Evolutionary conservation across 805 yeast genomes (phyloP).

Genomic region (Candida dajiaensis): DNA sequence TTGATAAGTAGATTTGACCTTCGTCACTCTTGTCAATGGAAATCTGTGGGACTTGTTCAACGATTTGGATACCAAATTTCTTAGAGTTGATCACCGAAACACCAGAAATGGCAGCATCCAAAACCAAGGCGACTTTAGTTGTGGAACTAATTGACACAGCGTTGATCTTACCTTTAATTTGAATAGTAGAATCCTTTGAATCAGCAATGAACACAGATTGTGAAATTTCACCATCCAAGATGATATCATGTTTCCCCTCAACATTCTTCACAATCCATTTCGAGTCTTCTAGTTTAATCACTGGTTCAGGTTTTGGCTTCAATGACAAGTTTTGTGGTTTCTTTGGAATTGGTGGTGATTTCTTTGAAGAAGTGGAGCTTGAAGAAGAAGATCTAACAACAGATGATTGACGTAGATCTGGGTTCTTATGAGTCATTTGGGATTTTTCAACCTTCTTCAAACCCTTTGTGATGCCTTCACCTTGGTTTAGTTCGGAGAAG

Average conservation of each 20-base stretch:
- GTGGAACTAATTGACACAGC: slow-evolving; percentile 79
- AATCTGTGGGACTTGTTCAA: slow-evolving; percentile 77
- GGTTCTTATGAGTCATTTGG: slow-evolving; percentile 91
- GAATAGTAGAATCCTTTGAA: slow-evolving; percentile 67
- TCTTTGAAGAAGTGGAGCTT: slow-evolving; percentile 29
- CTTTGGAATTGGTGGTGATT: slow-evolving; percentile 67
- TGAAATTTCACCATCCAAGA: slow-evolving; percentile 72
- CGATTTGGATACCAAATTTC: slow-evolving; percentile 79
- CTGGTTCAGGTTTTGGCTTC: slow-evolving; percentile 48
- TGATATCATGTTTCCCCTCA: slow-evolving; percentile 55
- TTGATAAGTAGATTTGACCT: slow-evolving; percentile 73
- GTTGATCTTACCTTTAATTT: slow-evolving; percentile 85
- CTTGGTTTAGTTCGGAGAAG: slow-evolving; percentile 84
- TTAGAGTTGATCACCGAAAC: slow-evolving; percentile 79
- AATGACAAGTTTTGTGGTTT: slow-evolving; percentile 61
- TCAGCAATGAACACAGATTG: slow-evolving; percentile 89
- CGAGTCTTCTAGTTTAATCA: slow-evolving; percentile 75
- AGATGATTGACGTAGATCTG: slow-evolving; percentile 60
- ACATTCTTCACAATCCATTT: slow-evolving; percentile 87
- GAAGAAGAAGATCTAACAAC: slow-evolving; percentile 31
- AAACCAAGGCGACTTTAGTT: slow-evolving; percentile 64
- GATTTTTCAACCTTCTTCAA: slow-evolving; percentile 90
- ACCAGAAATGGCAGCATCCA: slow-evolving; percentile 83
- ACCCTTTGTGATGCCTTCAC: slow-evolving; percentile 76
- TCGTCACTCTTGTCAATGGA: slow-evolving; percentile 85